phyloP scores from a whole-genome alignment of 257 asterid genomes.

The Fraxinus pennsylvanica region DNA sequence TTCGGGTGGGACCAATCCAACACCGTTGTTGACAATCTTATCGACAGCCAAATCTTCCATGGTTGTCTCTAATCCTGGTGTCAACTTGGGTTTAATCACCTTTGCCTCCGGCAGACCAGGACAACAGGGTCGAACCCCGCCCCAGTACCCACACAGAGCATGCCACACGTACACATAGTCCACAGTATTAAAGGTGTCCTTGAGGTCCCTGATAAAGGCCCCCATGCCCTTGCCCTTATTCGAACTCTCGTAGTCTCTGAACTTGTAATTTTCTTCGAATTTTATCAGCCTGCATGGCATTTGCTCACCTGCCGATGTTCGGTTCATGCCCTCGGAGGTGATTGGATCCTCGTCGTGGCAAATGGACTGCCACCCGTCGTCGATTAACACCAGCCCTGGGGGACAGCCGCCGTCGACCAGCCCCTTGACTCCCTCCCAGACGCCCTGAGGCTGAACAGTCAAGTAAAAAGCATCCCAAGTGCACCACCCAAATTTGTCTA shows the following conservation, averaged over 20 bases:
- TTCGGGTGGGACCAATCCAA: constrained; percentile 87
- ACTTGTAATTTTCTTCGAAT: constrained; percentile 78
- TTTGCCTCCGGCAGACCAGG: constrained; percentile 61
- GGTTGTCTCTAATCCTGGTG: constrained; percentile 77
- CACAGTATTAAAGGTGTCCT: constrained; percentile 56
- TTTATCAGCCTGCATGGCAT: constrained; percentile 87
- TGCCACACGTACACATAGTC: constrained; percentile 93
- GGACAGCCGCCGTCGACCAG: constrained; percentile 95
- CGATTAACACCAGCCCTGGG: constrained; percentile 84
- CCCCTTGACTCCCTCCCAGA: constrained; percentile 73
- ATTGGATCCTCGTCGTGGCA: constrained; percentile 89
- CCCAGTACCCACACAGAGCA: constrained; percentile 97
- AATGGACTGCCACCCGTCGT: constrained; percentile 95
- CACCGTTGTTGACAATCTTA: constrained; percentile 84
- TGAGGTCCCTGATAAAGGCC: constrained; percentile 71
- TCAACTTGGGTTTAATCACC: constrained; percentile 60
- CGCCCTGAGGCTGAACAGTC: constrained; percentile 86
- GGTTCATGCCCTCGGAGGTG: constrained; percentile 68
- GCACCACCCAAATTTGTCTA: constrained; percentile 99
- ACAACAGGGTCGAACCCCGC: constrained; percentile 70
- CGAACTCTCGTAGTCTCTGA: constrained; percentile 66
- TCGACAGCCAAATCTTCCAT: constrained; percentile 98
- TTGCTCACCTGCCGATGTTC: constrained; percentile 94
- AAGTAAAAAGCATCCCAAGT: constrained; percentile 98
- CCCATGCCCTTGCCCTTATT: constrained; percentile 74